Base-by-base conservation (phyloP, 2,329 filamentous ascomycete genomes). In the Pseudopyricularia cyperi region DNA sequence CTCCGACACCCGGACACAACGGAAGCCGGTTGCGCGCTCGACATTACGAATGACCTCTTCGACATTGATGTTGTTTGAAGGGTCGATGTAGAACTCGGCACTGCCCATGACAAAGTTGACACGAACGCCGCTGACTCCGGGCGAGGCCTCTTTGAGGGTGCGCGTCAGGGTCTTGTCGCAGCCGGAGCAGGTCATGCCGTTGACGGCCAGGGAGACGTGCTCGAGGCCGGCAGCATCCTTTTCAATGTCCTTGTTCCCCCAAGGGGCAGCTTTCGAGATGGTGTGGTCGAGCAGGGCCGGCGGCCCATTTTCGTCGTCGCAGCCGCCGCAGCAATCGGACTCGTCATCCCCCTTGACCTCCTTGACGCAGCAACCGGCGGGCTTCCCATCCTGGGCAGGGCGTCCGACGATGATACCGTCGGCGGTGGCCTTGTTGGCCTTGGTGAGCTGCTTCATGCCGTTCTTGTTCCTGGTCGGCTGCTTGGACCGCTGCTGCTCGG, bases 81-180 rank as follows among this genome's bases (percentile, higher is more conserved):
- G 22, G 46, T 68, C 60, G 2, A 68, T 26, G 5, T 50, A 55
- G 47, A 69, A 64, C 19, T 68, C 66, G 39, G 61, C 67, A 7
- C 59, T 62, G 4, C 65, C 66, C 58, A 65, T 64, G 55, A 69
- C 64, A 35, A 69, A 69, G 53, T 68, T 68, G 54, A 69, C 65
- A 0, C 58, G 61, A 2, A 63, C 61, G 3, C 59, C 56, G 2
- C 62, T 63, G 1, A 68, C 62, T 3, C 65, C 65, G 3, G 55
- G n/a, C 3, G 59, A 57, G 3, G 53, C 55, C 0, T 53, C 53
- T 24, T 33, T 44, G 30, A 68, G 61, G 2, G 59, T 58, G 1
- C 61, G 61, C 47, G 60, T 55, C 34, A 68, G 52, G 50, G 68
- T 68, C 52, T 65, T 63, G 4, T 57, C 65, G 33, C 66, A 68